phyloP scores from a whole-genome alignment of 768 basidiomycete species.

The Amanita inopinata region DNA sequence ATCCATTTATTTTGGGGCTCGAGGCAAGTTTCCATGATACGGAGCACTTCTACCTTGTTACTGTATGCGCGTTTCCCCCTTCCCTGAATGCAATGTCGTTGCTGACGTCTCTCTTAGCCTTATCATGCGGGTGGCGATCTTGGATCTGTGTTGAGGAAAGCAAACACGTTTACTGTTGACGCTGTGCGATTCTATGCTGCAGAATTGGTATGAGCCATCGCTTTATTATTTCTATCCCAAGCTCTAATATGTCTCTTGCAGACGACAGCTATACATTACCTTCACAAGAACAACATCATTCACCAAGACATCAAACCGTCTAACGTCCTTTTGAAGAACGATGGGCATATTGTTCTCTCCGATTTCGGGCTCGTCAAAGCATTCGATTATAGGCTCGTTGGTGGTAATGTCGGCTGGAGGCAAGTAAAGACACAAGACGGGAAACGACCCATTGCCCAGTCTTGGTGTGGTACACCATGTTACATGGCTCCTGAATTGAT shows the following conservation, averaged over 20 bases:
- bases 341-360: conserved; percentile 15
- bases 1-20: conserved; percentile 11
- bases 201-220: not conserved
- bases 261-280: conserved; percentile 8
- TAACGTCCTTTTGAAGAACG: conserved; percentile 39
- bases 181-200: not conserved
- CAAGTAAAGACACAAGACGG: not conserved
- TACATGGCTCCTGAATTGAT: conserved; percentile 13
- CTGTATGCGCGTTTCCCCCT: conserved; percentile 8
- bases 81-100: not conserved
- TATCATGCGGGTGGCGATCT: conserved; percentile 13
- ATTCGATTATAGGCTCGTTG: conserved; percentile 1
- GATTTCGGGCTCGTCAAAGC: conserved; percentile 17
- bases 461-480: conserved; percentile 11
- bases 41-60: conserved; percentile 12
- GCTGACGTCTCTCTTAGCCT: conserved; percentile 3
- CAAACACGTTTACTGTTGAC: conserved; percentile 6
- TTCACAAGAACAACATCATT: conserved; percentile 65
- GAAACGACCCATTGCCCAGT: not conserved
- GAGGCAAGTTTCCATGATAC: conserved; percentile 13
- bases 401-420: not conserved
- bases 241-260: not conserved
- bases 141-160: conserved; percentile 1
- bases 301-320: conserved; percentile 77
- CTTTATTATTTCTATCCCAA: not conserved